phyloP scores from a whole-genome alignment of 1,139 yeast genomes.

The Pichia sp. region DNA sequence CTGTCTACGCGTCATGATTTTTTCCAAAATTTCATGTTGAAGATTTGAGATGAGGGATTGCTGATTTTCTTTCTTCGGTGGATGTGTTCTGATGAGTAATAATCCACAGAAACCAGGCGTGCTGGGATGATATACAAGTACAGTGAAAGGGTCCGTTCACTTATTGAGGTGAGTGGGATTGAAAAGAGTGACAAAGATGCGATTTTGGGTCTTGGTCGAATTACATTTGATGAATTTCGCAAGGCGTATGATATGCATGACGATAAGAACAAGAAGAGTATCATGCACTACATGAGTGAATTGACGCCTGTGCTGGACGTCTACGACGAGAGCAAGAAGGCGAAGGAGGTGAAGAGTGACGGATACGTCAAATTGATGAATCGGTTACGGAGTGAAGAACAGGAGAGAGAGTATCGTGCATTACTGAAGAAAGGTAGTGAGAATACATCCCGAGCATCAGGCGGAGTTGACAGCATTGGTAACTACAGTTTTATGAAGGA shows the following conservation, averaged over 20 bases:
- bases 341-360: conserved; percentile 42
- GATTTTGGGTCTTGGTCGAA: conserved; percentile 21
- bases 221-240: conserved; percentile 25
- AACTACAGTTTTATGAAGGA: conserved; percentile 17
- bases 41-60: no score
- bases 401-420: conserved; percentile 67
- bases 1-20: no score
- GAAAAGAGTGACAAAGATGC: conserved; percentile 10
- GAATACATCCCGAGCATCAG: no score
- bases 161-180: conserved; percentile 9
- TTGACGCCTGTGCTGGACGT: conserved; percentile 32
- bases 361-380: conserved; percentile 64
- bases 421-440: no score
- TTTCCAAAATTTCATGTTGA: no score
- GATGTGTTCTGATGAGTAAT: no score
- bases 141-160: conserved; percentile 12
- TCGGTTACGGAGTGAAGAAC: conserved; percentile 46
- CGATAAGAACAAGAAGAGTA: neutral
- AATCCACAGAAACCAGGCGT: no score
- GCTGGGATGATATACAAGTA: conserved; percentile 16
- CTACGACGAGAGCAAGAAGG: conserved; percentile 27
- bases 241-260: conserved; percentile 6
- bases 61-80: no score
- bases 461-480: conserved; percentile 13
- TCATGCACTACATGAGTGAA: conserved; percentile 11